Evolutionary conservation across 768 basidiomycete species (phyloP), one percentile per base, ranked within the genome.

Genomic region (Macrolepiota albuminosa): DNA sequence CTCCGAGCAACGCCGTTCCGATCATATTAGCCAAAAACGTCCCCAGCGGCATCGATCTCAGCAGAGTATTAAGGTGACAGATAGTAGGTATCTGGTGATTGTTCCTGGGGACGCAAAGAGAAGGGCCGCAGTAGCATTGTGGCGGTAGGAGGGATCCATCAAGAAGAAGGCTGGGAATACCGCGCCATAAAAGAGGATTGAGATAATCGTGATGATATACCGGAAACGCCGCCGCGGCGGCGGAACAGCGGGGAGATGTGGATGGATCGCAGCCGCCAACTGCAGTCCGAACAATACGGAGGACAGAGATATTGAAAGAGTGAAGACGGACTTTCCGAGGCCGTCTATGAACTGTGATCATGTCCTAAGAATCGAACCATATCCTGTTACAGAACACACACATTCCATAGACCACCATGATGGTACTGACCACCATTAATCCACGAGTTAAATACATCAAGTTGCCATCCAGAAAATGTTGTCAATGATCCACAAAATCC

Each of bases 401-500:
- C 95, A 70, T 90, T 82, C 62, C 83, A 78, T 36, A 98, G 78
- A 54, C 91, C 86, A 53, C 80, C 78, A 51, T 88, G 82, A 57
- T 78, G 70, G 50, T 78, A 81, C 10, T 76, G 71, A 39, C 76
- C 75, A 3, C 80, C 73, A 69, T 98, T 93, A 0, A 88, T 78
- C 85, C 95, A 98, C 0, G 93, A 89, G 56, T 81, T 72, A 68
- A 96, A 98, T 0, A 93, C 73, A 61, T 95, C 92, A 10, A 91
- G 69, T 72, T 98, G 93, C 97, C 97, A 98, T 40, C 87, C 84
- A 16, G 95, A 97, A 76, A 98, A 98, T 2, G 95, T 98, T 10
- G 97, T 99, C 66, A 98, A 73, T 1, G 93, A 96, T 3, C 96
- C 97, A 69, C 97, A 98, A 72, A 98, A 93, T 14, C 93, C 95